Base-by-base conservation (phyloP, 306 rosid species). In the Acacia acuminata region DNA sequence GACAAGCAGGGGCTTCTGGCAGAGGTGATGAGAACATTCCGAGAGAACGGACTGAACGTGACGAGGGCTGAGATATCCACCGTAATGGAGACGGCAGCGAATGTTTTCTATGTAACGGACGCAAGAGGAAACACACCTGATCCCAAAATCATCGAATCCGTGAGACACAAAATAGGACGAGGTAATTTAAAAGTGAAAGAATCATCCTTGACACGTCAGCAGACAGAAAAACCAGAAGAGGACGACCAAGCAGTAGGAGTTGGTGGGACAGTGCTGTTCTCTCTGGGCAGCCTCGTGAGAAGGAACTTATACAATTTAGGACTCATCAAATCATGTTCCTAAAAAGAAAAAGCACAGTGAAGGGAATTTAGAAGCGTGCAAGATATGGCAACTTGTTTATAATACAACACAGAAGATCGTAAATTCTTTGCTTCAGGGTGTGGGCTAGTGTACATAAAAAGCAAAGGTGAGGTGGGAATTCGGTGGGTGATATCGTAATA, bases 31-130 rank as follows among this genome's bases (percentile, higher is more conserved):
- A 89, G 99, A 84, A 96, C 97, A 10, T 96, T 96, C 82, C 87
- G 98, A 45, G 99, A 96, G 76, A 94, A 94, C 55, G 96, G 97
- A 7, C 87, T 96, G 16, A 96, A 94, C 34, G 94, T 96, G 67
- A 92, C 96, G 1, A 86, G 99, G 77, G 98, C 99, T 0, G 99
- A 96, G 87, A 87, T 96, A 63, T 90, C 94, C 32, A 92, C 99
- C 17, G 45, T 45, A 9, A 82, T 38, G 0, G 91, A 86, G 36
- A 88, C 79, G 77, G 97, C 92, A 5, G 75, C 81, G 15, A 96
- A 96, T 82, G 72, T 90, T 14, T 92, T 96, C 82, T 96, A 92
- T 58, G 97, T 96, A 44, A 96, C 99, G 0, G 98, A 96, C 25
- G 98, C 86, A 10, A 14, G 80, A 1, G 99, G 99, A 40, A 89